Conservation (phyloP, 1,139 yeast genomes). For the Taphrina sp. region DNA sequence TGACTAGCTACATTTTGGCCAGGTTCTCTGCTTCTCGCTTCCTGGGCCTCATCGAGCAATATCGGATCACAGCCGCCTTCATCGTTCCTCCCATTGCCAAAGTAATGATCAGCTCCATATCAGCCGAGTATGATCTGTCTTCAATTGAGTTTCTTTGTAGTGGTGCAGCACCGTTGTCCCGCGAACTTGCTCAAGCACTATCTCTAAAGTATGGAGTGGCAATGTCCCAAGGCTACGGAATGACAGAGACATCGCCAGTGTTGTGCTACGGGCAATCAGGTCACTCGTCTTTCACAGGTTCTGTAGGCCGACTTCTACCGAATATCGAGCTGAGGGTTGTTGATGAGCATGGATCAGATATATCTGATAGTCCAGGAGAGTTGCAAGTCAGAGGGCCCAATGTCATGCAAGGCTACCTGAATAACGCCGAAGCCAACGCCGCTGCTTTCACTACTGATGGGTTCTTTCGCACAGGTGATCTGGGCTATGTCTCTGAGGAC, state of each 20-base stretch:
- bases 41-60: constrained; percentile 40
- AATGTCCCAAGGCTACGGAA: constrained; percentile 31
- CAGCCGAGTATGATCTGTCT: constrained; percentile 41
- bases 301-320: constrained; percentile 54
- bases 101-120: constrained; percentile 46
- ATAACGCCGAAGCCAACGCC: constrained; percentile 55
- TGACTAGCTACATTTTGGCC: constrained; percentile 41
- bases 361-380: constrained; percentile 59
- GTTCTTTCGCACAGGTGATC: constrained; percentile 79
- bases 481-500: constrained; percentile 53
- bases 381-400: constrained; percentile 70
- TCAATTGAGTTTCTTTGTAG: constrained; percentile 39
- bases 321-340: constrained; percentile 51
- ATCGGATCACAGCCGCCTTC: constrained; percentile 41
- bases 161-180: constrained; percentile 48
- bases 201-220: constrained; percentile 19
- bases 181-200: constrained; percentile 39
- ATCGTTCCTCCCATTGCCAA: constrained; percentile 48
- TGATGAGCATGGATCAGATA: constrained; percentile 50
- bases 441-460: constrained; percentile 59
- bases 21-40: constrained; percentile 44
- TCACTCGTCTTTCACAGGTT: constrained; percentile 46
- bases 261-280: constrained; percentile 37
- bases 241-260: constrained; percentile 33
- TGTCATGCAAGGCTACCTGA: constrained; percentile 60